Conservation (phyloP, 306 rosid species). For the Ormosia emarginata region DNA sequence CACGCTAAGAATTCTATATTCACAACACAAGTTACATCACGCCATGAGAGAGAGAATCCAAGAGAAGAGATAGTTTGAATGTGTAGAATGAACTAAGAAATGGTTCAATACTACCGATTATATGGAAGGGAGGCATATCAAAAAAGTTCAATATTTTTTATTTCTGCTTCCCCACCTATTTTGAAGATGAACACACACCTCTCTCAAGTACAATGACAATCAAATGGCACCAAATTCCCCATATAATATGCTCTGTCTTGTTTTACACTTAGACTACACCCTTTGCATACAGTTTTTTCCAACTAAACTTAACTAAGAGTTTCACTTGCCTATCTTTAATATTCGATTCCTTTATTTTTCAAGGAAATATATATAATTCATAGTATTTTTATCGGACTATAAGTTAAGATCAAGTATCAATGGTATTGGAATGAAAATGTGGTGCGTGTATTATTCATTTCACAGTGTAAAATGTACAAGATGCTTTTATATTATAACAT, state of each 20-base stretch:
- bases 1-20: no score
- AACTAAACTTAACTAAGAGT: neutral
- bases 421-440: no score
- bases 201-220: neutral
- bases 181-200: slow-evolving; percentile 20
- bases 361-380: neutral
- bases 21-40: no score
- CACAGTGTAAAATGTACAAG: no score
- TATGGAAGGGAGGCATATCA: no score
- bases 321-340: neutral
- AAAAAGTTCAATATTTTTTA: no score
- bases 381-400: neutral
- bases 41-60: no score
- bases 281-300: neutral
- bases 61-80: no score
- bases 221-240: slow-evolving; percentile 8
- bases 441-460: no score
- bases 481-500: no score
- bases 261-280: neutral
- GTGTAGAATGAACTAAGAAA: no score
- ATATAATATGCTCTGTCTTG: neutral
- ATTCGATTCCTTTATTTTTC: neutral
- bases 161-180: neutral
- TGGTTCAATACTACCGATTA: no score
- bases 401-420: neutral